Base-by-base conservation (phyloP, 371 early-diverging fungal species). In the Syncephalis fuscata region DNA sequence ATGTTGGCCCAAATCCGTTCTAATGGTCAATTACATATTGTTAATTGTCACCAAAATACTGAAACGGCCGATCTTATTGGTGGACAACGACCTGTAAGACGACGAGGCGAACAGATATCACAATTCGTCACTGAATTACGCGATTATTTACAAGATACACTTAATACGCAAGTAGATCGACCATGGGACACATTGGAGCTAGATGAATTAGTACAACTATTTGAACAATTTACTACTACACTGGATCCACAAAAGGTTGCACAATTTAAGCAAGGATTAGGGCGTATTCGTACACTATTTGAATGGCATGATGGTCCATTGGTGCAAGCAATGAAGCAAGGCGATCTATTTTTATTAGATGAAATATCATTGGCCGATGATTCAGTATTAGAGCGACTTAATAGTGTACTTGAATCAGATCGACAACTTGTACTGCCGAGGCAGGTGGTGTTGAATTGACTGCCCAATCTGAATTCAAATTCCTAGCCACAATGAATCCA, bases 401-500 rank as follows among this genome's bases (percentile, higher is more conserved):
- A 99, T 72, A 82, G 83, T 55, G 92, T 99, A 0, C 69, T 99
- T 3, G 99, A 99, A 55, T 88, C 97, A 1, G 71, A 80, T 39
- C 77, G 95, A 41, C 65, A 80, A 2, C 65, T 99, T 15, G 85
- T 91, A 40, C 66, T 99, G 88, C 98, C 14, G 99, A 99, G 65
- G 92, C 86, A 52, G 84, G 85, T 44, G 76, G 78, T 17, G 71
- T 67, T 38, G 80, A 83, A 41, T 67, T 92, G 40, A 63, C 60
- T 44, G 92, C 79, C 2, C 64, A 63, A 21, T 65, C 68, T 3
- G 74, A 75, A 3, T 99, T 99, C 73, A 77, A 82, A 48, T 92
- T 99, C 61, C 64, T 98, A 45, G 99, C 99, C n/a, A 99, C 99
- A 1, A 99, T 99, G 99, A 99, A 99, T 66, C 99, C 99, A 9